Percentiles rank a stretch among this genome's conserved stretches.
Evolutionary conservation across 441 rosid genomes (phyloP).

Genomic region (Pelargonium australe): DNA sequence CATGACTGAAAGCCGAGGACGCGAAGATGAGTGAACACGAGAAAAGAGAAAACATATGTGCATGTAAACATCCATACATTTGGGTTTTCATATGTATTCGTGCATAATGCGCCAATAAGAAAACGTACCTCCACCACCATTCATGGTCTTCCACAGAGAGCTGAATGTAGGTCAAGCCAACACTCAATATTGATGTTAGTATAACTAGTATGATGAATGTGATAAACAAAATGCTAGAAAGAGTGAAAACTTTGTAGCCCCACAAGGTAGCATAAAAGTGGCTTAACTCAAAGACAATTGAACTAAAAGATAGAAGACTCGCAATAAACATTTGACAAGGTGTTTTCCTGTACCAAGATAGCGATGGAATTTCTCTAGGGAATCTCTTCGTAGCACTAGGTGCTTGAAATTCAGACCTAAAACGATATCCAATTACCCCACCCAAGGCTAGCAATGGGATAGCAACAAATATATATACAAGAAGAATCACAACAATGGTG

Average conservation of each 20-base stretch:
- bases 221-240: constrained; percentile 50
- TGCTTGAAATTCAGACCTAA: constrained; percentile 54
- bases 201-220: constrained; percentile 49
- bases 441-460: constrained; percentile 69
- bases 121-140: constrained; percentile 91
- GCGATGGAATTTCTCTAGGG: constrained; percentile 53
- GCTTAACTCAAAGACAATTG: constrained; percentile 55
- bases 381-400: constrained; percentile 49
- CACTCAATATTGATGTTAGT: constrained; percentile 48
- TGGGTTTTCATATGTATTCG: background rate
- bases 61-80: background rate
- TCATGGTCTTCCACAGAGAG: constrained; percentile 72
- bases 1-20: background rate
- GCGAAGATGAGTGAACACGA: background rate
- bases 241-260: constrained; percentile 66
- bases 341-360: constrained; percentile 57
- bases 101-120: background rate
- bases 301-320: constrained; percentile 66
- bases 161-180: constrained; percentile 71
- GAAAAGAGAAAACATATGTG: constrained; percentile 1
- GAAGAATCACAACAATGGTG: constrained; percentile 53
- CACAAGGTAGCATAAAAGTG: constrained; percentile 62
- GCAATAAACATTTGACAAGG: constrained; percentile 61
- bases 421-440: constrained; percentile 52
- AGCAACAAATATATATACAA: constrained; percentile 37